Conservation (phyloP, 2,329 filamentous ascomycete genomes). For the Epichloe elymi region DNA sequence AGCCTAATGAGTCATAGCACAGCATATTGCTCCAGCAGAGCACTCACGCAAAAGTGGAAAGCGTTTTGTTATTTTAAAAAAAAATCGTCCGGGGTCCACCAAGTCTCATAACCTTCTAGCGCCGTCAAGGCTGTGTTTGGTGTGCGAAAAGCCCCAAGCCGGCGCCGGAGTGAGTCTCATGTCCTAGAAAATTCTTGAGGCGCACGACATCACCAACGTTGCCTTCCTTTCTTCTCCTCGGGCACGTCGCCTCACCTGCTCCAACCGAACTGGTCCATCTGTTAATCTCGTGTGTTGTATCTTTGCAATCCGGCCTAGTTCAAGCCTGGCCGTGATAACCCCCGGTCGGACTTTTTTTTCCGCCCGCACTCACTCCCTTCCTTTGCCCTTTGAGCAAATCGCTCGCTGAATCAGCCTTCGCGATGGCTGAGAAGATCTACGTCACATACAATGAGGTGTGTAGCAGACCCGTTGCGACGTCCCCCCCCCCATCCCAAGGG, state of each 20-base stretch:
- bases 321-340: no score
- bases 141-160: neutral
- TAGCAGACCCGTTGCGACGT: constrained; percentile 6
- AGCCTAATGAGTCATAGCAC: neutral
- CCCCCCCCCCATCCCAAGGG: neutral
- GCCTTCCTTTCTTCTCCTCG: constrained; percentile 6
- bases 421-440: constrained; percentile 76
- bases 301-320: no score
- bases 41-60: neutral
- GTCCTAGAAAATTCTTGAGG: neutral
- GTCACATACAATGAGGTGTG: constrained; percentile 85
- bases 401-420: constrained; percentile 17
- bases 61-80: neutral
- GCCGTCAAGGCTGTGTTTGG: neutral
- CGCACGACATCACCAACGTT: neutral
- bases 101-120: no score
- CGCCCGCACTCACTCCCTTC: no score
- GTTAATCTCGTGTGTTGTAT: no score
- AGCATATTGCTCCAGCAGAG: neutral
- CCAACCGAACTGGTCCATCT: neutral
- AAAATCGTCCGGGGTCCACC: neutral
- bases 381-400: no score
- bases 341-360: no score
- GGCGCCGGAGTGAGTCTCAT: neutral
- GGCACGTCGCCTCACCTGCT: constrained; percentile 6